Percentiles rank a stretch among this genome's conserved stretches.
Conservation (phyloP, 371 early-diverging fungal species). For the Mucor plumbeus region DNA sequence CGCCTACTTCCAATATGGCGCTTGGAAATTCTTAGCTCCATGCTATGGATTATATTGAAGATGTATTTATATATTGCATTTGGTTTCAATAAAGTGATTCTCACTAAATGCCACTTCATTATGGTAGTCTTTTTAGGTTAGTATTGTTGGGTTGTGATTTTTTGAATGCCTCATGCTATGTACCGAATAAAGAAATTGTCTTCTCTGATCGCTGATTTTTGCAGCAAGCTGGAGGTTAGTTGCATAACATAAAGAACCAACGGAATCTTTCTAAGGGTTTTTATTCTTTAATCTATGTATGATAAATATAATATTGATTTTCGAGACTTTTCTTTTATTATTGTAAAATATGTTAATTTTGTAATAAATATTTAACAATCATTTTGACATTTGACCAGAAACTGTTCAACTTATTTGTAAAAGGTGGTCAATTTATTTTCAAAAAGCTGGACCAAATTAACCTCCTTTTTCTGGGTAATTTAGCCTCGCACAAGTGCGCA, state of each 20-base stretch:
- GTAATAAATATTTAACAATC: not conserved
- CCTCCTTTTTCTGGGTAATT: constrained; percentile 9
- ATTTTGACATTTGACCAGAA: constrained; percentile 9
- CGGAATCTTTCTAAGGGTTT: constrained; percentile 12
- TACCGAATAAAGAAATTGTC: constrained; percentile 14
- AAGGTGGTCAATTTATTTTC: no score
- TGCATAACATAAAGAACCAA: constrained; percentile 13
- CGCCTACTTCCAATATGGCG: constrained; percentile 21
- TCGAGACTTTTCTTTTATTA: constrained; percentile 13
- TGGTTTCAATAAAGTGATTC: constrained; percentile 24
- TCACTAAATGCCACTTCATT: constrained; percentile 23
- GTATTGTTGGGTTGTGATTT: constrained; percentile 17
- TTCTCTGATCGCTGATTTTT: constrained; percentile 18
- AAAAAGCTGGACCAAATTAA: no score
- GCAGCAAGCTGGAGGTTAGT: constrained; percentile 16
- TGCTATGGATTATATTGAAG: constrained; percentile 22
- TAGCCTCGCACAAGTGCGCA: constrained; percentile 9
- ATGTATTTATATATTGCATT: constrained; percentile 23
- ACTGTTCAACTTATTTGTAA: not conserved
- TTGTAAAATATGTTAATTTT: no score
- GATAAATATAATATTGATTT: constrained; percentile 17
- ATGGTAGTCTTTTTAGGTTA: constrained; percentile 21
- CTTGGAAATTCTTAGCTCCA: constrained; percentile 24
- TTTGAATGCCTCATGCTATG: constrained; percentile 19
- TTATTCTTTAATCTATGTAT: constrained; percentile 15